Percentiles rank a stretch among this genome's conserved stretches.
These are phyloP conservation scores for Corylus americana DNA, from an alignment of 306 rosid genomes.

Conservation along the genomic window DNA sequence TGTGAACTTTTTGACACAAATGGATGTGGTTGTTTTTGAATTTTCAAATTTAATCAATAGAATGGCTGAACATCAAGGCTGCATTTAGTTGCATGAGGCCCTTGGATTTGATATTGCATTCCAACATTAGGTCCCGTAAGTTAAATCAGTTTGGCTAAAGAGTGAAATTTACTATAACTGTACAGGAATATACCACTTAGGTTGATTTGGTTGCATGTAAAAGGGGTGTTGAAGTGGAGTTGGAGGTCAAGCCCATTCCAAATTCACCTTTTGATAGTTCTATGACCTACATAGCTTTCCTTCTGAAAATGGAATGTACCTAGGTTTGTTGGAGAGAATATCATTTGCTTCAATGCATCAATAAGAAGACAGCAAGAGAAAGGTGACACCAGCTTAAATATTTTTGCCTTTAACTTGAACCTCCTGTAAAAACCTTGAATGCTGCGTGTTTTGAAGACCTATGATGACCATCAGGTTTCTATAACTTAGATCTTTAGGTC, in stretches of 20 bases:
- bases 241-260: neutral
- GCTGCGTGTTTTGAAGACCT: neutral
- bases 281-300: neutral
- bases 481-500: conserved; percentile 1
- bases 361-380: neutral
- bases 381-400: neutral
- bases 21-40: neutral
- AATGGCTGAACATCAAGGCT: neutral
- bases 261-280: neutral
- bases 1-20: neutral
- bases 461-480: neutral
- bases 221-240: neutral
- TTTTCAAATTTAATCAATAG: neutral
- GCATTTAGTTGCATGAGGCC: neutral
- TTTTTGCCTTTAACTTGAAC: neutral
- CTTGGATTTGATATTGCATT: neutral
- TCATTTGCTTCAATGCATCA: neutral
- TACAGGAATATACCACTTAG: neutral
- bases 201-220: neutral
- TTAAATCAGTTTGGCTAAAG: neutral
- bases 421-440: neutral
- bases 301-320: neutral
- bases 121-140: neutral
- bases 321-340: neutral
- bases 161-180: neutral